These are phyloP conservation scores for Phytopythium mirpurense DNA, from an alignment of 352 stramenopile species.

Conservation along the genomic window DNA sequence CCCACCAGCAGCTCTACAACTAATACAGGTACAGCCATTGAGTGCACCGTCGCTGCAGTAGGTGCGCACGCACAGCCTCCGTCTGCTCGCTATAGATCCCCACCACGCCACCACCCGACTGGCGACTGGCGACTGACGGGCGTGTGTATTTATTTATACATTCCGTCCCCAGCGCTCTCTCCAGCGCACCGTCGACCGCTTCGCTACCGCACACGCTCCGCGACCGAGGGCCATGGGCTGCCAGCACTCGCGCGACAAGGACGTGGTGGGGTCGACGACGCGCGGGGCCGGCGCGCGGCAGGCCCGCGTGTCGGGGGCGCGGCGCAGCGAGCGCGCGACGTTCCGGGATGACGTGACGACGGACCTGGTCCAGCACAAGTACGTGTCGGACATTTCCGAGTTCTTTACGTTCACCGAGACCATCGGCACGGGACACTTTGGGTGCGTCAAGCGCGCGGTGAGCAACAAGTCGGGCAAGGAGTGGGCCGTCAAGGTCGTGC, in stretches of 20 bases:
- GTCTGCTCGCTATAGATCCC: too few relatives aligned
- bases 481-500: conserved; percentile 75
- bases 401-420: conserved; percentile 58
- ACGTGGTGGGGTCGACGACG: conserved; percentile 36
- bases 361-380: conserved; percentile 74
- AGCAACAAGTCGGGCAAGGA: conserved; percentile 62
- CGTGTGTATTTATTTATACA: too few relatives aligned
- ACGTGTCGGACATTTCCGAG: conserved; percentile 58
- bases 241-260: conserved; percentile 40
- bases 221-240: conserved; percentile 38
- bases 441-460: conserved; percentile 56
- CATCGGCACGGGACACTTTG: conserved; percentile 70
- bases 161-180: too few relatives aligned
- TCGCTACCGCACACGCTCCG: too few relatives aligned
- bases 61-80: too few relatives aligned
- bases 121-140: too few relatives aligned
- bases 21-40: too few relatives aligned
- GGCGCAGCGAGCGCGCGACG: conserved; percentile 24
- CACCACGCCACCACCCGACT: too few relatives aligned
- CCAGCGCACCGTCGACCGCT: too few relatives aligned
- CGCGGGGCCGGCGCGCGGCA: background rate
- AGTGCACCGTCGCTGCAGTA: too few relatives aligned
- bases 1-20: too few relatives aligned
- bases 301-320: background rate
- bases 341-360: conserved; percentile 70